Evolutionary conservation across 2,329 filamentous ascomycete genomes (phyloP), one percentile per base, ranked within the genome.

Genomic region (Fusarium sp.): DNA sequence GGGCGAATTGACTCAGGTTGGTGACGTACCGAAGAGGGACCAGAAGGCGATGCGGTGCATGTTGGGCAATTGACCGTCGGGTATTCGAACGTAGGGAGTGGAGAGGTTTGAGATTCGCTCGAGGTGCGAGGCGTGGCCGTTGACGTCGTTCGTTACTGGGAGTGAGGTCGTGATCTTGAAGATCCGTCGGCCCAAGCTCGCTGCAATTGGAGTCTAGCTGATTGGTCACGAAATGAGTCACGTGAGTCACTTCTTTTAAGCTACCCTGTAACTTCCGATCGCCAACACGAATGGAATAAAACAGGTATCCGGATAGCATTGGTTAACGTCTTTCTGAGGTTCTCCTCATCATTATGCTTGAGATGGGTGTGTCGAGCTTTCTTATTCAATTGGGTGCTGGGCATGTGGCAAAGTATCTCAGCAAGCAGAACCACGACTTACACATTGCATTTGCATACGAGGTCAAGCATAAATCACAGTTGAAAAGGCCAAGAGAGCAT

Each of bases 11-110:
- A 41, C 58, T 67, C 58, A 69, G 32, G 53, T 47, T 16, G 34
- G 48, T 46, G 45, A 62, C 57, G 65, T 85, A 98, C 95, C 95
- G 89, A 98, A 97, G 86, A 92, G 92, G 83, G 88, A 87, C 92
- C 92, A 95, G 87, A 95, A 94, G 80, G 94, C 84, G 80, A 94
- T 85, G 79, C 88, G 86, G 82, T 84, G 82, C 87, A 89, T 90
- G 74, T 74, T 84, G 80, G 74, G 71, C 74, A 76, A 76, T 76
- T 75, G 70, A 55, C 69, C 59, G 68, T 73, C 69, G 54, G 62
- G 41, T 54, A 49, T 46, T 72, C 66, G 62, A 56, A 30, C 53
- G 45, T 65, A 15, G 47, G 29, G 48, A 58, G 29, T 66, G 48
- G 52, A 62, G 58, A 61, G 20, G 58, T 43, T 69, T 75, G n/a